Percentiles rank a stretch among this genome's conserved stretches.
Conservation (phyloP, 169 alveolate species). For the Besnoitia besnoiti region DNA sequence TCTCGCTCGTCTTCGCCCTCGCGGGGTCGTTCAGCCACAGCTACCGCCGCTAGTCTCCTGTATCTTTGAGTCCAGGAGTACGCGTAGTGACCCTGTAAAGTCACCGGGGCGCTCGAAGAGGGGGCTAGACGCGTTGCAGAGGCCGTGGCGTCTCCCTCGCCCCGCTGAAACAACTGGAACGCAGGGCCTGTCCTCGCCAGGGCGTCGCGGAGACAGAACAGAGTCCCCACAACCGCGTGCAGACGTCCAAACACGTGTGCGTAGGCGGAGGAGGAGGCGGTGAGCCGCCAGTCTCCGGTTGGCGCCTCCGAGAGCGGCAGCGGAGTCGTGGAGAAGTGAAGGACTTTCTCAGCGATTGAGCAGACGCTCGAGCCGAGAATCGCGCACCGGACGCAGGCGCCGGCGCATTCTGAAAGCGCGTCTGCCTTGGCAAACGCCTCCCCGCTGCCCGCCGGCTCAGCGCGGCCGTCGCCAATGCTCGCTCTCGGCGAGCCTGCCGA, state of each 20-base stretch:
- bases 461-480: background rate
- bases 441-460: background rate
- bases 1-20: too few relatives aligned
- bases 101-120: too few relatives aligned
- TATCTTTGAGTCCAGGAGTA: background rate
- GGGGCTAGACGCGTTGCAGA: background rate
- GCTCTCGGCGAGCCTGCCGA: background rate
- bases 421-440: too few relatives aligned
- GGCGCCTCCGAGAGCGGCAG: background rate
- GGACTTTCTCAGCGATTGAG: background rate
- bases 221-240: background rate
- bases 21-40: too few relatives aligned
- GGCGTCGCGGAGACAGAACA: background rate
- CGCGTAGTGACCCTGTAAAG: too few relatives aligned
- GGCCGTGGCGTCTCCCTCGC: background rate
- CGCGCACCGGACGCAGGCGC: background rate
- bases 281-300: background rate
- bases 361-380: background rate
- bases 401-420: background rate
- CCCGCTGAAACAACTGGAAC: background rate
- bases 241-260: background rate
- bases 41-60: too few relatives aligned
- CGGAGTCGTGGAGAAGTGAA: background rate
- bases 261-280: background rate
- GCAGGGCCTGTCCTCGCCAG: background rate